Evolutionary conservation across 169 alveolate species (phyloP), one percentile per base, ranked within the genome.

Genomic region (Eimeria acervulina): DNA sequence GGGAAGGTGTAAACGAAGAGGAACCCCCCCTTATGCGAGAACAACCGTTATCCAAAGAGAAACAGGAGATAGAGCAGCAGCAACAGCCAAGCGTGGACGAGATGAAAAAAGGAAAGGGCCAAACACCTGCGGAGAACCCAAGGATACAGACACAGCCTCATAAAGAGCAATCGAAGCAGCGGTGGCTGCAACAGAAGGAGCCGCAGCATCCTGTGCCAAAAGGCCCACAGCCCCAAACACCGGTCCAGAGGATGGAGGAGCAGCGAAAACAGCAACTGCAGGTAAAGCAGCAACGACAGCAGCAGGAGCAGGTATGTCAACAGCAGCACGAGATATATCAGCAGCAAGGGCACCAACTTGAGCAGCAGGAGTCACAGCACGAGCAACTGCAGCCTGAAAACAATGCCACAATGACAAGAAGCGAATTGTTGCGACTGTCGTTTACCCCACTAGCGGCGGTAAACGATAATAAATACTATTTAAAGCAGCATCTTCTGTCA

Each of bases 341-440:
- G 66, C 33, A 12, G 44, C 89, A 80, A 47, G 89, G 66, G 40
- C 88, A 12, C 38, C 63, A 42, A 31, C 89, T 42, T 10, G 61
- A 42, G 66, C 68, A 44, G 15, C 61, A 28, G 68, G n/a, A n/a
- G n/a, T n/a, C n/a, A n/a, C 89, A 80, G 89, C 66, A 26, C 21
- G n/a, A 40, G 10, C n/a, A 80, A 4, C 19, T 2, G 12, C 42
- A 80, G 44, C 68, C 42, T 42, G 89, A 80, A 44, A 47, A 42
- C 66, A 47, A 80, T 44, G 40, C 89, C 12, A 42, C 89, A 15
- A 63, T 80, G 63, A 80, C 59, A n/a, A 80, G 89, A 47, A 15
- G 42, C 28, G 66, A 80, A 31, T 38, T 42, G 23, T n/a, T 80
- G 28, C 66, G 66, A 7, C 42, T 44, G 66, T 80, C 89, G 8